Conservation (phyloP, 2,329 filamentous ascomycete species). For the Phoma herbarum region DNA sequence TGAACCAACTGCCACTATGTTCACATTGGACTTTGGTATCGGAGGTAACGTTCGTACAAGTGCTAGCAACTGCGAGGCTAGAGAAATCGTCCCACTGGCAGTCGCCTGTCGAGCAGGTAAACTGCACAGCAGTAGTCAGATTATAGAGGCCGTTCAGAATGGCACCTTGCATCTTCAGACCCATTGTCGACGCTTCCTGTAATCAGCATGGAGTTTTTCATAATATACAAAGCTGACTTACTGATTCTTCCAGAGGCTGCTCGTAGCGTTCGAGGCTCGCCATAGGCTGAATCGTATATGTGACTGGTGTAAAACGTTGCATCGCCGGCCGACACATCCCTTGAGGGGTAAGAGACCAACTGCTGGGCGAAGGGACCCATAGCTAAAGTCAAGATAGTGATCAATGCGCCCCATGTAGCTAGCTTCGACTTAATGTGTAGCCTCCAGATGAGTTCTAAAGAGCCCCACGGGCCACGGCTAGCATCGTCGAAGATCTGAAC, state of each 20-base stretch:
- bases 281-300: constrained; percentile 9
- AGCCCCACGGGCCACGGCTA: constrained; percentile 35
- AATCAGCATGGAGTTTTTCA: background rate
- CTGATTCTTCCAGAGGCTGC: background rate
- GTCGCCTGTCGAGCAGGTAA: background rate
- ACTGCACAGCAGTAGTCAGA: background rate
- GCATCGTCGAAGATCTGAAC: constrained; percentile 41
- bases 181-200: background rate
- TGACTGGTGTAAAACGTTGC: constrained; percentile 8
- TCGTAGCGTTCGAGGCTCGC: background rate
- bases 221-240: background rate
- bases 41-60: constrained; percentile 4
- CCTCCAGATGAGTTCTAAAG: constrained; percentile 11
- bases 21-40: background rate
- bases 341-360: constrained; percentile 3
- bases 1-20: background rate
- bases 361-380: constrained; percentile 12
- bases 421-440: background rate
- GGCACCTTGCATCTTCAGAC: constrained; percentile 8
- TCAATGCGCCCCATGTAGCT: background rate
- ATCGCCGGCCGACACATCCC: background rate
- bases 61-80: constrained; percentile 1
- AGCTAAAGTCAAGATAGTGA: background rate
- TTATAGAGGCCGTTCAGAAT: constrained; percentile 8
- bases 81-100: constrained; percentile 9